Percentiles rank a stretch among this genome's conserved stretches.
These are phyloP conservation scores for Akanthomyces uredinophilus DNA, from an alignment of 2,329 filamentous ascomycete species.

Conservation along the genomic window DNA sequence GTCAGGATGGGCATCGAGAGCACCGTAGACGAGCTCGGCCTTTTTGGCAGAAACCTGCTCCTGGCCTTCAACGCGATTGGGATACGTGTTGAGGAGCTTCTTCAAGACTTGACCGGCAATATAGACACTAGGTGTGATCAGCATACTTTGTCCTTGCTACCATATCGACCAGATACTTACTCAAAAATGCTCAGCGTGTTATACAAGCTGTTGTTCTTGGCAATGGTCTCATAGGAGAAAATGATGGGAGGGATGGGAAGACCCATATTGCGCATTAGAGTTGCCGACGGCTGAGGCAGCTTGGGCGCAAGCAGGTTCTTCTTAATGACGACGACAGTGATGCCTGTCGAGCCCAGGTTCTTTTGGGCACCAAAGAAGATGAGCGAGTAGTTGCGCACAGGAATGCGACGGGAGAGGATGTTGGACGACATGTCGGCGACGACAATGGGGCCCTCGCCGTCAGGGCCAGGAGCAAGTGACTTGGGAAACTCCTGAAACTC, in stretches of 20 bases:
- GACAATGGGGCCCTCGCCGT: slow-evolving; percentile 66
- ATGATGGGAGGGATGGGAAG: slow-evolving; percentile 76
- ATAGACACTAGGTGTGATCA: slow-evolving; percentile 58
- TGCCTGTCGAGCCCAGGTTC: slow-evolving; percentile 81
- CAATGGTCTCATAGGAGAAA: slow-evolving; percentile 75
- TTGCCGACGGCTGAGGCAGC: slow-evolving; percentile 58
- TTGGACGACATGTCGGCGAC: slow-evolving; percentile 94
- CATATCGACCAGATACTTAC: slow-evolving; percentile 34
- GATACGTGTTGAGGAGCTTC: slow-evolving; percentile 60
- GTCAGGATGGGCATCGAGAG: slow-evolving; percentile 66
- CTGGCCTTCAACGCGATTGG: slow-evolving; percentile 70
- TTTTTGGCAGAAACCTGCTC: slow-evolving; percentile 69
- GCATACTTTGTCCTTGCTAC: neutral
- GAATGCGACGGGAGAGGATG: slow-evolving; percentile 75
- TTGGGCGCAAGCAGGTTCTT: slow-evolving; percentile 71
- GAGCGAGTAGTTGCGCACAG: slow-evolving; percentile 71
- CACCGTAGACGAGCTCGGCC: slow-evolving; percentile 68
- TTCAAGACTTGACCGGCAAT: slow-evolving; percentile 85
- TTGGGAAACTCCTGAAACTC: slow-evolving; percentile 77
- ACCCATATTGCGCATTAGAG: slow-evolving; percentile 66
- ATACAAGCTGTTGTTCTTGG: slow-evolving; percentile 92
- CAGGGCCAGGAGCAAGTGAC: slow-evolving; percentile 49
- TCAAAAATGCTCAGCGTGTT: slow-evolving; percentile 94
- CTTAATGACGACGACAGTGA: slow-evolving; percentile 80
- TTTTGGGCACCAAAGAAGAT: slow-evolving; percentile 95